Evolutionary conservation across 345 rosid genomes (phyloP), one percentile per base, ranked within the genome.

Genomic region (Barbarea vulgaris): DNA sequence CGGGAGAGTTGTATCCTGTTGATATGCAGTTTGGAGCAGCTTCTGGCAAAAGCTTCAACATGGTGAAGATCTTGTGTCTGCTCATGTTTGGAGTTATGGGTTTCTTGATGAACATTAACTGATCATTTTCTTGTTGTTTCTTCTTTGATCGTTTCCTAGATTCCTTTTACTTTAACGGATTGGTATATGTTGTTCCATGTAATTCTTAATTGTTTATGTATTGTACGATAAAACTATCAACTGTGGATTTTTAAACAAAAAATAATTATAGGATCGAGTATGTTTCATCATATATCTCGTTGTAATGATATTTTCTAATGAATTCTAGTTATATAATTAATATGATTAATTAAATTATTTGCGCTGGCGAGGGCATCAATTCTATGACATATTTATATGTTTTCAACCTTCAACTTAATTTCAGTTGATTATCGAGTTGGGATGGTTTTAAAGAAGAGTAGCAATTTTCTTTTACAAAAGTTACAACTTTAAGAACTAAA

Each of bases 1-100:
- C 93, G 1, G 93, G 88, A 47, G 69, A 73, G 13, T 25, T 88
- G 75, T 88, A 86, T 67, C 85, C 88, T 1, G n/a, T 86, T 66
- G 90, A 83, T 78, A 81, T 72, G 25, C 59, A 69, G 27, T 83
- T 77, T 44, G 67, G 79, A 14, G 77, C 53, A 1, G 85, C 76
- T 28, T 57, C 48, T 47, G 76, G 65, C 21, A 44, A 54, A 64
- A 73, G 46, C 28, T 61, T 61, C 1, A 36, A 13, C 9, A 10
- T 41, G 9, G 64, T 69, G 50, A 75, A 51, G 73, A 27, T 80
- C 68, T 67, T 67, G 31, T 74, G 75, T 22, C 34, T 82, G 83
- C 55, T 86, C 8, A 76, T 47, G 9, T 79, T 77, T 70, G 87
- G 83, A 51, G 62, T 87, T 22, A 30, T 83, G 64, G 55, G 68